These are phyloP conservation scores for Phytophthora foliorum DNA, from an alignment of 352 stramenopile species.

Conservation along the genomic window DNA sequence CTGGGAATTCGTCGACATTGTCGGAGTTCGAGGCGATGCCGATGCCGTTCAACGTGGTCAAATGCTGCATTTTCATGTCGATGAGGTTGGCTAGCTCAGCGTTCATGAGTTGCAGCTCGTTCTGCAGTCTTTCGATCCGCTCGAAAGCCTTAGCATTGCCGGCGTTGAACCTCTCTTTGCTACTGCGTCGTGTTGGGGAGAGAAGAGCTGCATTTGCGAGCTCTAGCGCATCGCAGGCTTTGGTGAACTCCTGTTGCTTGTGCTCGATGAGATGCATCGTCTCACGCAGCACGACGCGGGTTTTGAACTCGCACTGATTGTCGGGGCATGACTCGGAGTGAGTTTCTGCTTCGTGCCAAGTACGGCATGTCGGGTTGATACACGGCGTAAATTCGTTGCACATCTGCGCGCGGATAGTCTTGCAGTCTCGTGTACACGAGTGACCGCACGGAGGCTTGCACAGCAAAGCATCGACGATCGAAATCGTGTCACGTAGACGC, in stretches of 20 bases:
- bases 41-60: slow-evolving; percentile 59
- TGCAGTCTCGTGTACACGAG: slow-evolving; percentile 48
- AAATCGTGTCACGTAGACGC: slow-evolving; percentile 60
- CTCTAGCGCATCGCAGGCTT: slow-evolving; percentile 22
- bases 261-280: slow-evolving; percentile 77
- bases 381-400: slow-evolving; percentile 60
- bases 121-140: slow-evolving; percentile 56
- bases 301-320: slow-evolving; percentile 63
- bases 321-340: slow-evolving; percentile 63
- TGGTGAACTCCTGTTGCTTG: slow-evolving; percentile 40
- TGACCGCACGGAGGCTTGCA: slow-evolving; percentile 54
- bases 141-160: slow-evolving; percentile 27
- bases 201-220: slow-evolving; percentile 32
- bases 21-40: slow-evolving; percentile 52
- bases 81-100: slow-evolving; percentile 46
- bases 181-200: slow-evolving; percentile 30
- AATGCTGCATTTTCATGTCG: slow-evolving; percentile 51
- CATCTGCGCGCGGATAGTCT: slow-evolving; percentile 58
- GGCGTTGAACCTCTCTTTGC: slow-evolving; percentile 30
- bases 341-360: slow-evolving; percentile 69
- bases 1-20: slow-evolving; percentile 47
- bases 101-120: slow-evolving; percentile 53
- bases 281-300: slow-evolving; percentile 62
- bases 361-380: slow-evolving; percentile 58
- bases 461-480: slow-evolving; percentile 64